Base-by-base conservation (phyloP, 2,329 filamentous ascomycete species). In the Phaeosphaeria sp. region DNA sequence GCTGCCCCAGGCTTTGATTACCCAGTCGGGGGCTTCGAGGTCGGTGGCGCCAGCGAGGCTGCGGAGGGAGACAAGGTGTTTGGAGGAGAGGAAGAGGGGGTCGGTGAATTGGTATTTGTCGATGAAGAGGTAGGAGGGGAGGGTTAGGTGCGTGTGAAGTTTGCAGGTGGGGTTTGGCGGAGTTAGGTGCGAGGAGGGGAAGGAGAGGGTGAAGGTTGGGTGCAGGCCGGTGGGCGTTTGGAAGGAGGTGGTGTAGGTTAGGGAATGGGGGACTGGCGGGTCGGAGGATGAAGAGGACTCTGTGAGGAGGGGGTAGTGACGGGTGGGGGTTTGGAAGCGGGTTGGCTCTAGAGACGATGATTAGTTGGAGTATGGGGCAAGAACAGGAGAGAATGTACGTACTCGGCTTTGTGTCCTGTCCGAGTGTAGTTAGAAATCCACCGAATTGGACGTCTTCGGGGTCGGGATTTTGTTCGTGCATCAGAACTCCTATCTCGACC, bases 21-120 rank as follows among this genome's bases (percentile, higher is more conserved):
- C 87, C 81, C 96, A 98, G 67, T 90, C 89, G 1, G 94, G 94
- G 0, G 92, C 93, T 79, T 98, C 94, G 52, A 98, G 88, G 66
- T 98, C 93, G 6, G 93, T 91, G 20, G 92, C 91, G 13, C 91
- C 86, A 24, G 87, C 88, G 15, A 92, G 84, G 62, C 89, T 87
- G 45, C 84, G 87, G 42, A 96, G 79, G 1, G 85, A 81, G 2
- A 84, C 82, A 20, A 97, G 83, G 71, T 96, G 92, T 69, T 96
- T 92, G 0, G 92, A 93, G 3, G 86, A 77, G 27, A 96, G 84
- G 78, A 96, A 95, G 5, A 97, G 83, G 0, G 85, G 78, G 74
- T 93, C 91, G 22, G 81, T 83, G 59, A 97, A 85, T 77, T 96
- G 92, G 78, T 97, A 96, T 71, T 89, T 89, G 80, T 98, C 94